phyloP scores from a whole-genome alignment of 2,329 filamentous ascomycete species.

The Fusarium mexicanum region DNA sequence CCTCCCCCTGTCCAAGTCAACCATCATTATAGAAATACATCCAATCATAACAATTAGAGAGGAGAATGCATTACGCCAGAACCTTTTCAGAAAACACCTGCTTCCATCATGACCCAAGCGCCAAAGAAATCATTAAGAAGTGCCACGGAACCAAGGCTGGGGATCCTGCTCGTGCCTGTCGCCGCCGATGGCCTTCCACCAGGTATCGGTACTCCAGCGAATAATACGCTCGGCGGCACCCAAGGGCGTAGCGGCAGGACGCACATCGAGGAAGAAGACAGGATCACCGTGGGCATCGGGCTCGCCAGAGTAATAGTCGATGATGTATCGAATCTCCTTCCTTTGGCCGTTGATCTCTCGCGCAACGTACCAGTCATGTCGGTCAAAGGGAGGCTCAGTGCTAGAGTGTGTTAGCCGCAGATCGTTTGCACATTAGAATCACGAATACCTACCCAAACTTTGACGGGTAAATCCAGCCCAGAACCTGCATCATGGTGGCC shows the following conservation, averaged over 20 bases:
- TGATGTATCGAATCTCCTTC: conserved; percentile 90
- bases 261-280: conserved; percentile 94
- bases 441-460: conserved; percentile 73
- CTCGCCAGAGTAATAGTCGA: conserved; percentile 92
- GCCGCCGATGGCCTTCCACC: conserved; percentile 88
- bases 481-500: conserved; percentile 81
- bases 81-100: conserved; percentile 14
- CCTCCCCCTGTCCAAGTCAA: conserved; percentile 19
- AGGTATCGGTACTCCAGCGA: conserved; percentile 91
- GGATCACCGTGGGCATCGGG: conserved; percentile 88
- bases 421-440: not conserved
- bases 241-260: conserved; percentile 85
- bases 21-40: conserved; percentile 46
- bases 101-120: conserved; percentile 18
- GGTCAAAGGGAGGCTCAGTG: conserved; percentile 88
- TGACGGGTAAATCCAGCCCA: conserved; percentile 81
- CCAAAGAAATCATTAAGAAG: conserved; percentile 28
- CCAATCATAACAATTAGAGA: conserved; percentile 37
- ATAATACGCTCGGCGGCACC: conserved; percentile 84
- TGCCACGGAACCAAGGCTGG: conserved; percentile 46
- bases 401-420: conserved; percentile 53
- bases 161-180: conserved; percentile 63
- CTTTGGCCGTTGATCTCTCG: conserved; percentile 73
- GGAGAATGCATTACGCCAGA: conserved; percentile 37
- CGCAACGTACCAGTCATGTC: conserved; percentile 96